Percentiles rank a stretch among this genome's conserved stretches.
phyloP scores from a whole-genome alignment of 176 grass and related monocot species.

The Rhynchospora tenuis region DNA sequence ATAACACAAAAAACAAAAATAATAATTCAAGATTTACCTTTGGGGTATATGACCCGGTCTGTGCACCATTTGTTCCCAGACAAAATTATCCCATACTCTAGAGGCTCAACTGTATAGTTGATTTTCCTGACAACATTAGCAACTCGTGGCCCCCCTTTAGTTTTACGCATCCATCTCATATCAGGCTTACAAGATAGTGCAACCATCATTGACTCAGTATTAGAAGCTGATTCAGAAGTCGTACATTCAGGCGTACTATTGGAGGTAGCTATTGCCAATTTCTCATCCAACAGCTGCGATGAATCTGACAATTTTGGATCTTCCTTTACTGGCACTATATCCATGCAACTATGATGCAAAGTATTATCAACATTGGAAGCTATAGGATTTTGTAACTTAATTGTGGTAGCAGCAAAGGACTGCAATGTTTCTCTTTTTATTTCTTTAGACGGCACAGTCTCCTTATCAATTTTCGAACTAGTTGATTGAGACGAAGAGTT shows the following conservation, averaged over 20 bases:
- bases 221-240: conserved; percentile 27
- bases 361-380: conserved; percentile 32
- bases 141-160: conserved; percentile 58
- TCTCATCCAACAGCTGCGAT: conserved; percentile 15
- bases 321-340: conserved; percentile 27
- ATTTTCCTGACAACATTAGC: conserved; percentile 76
- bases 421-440: background rate
- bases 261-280: conserved; percentile 31
- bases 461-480: background rate
- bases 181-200: conserved; percentile 9
- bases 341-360: conserved; percentile 38
- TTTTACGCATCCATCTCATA: background rate
- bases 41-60: conserved; percentile 71
- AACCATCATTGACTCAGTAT: conserved; percentile 2
- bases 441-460: background rate
- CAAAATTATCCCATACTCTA: conserved; percentile 68
- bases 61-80: conserved; percentile 73
- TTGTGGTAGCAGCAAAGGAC: background rate
- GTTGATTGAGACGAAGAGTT: background rate
- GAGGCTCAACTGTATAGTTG: conserved; percentile 67
- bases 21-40: conserved; percentile 50
- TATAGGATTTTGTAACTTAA: conserved; percentile 18
- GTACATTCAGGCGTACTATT: conserved; percentile 28
- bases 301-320: conserved; percentile 35
- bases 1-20: background rate